Evolutionary conservation across 768 basidiomycete genomes (phyloP), one percentile per base, ranked within the genome.

Genomic region (Favolaschia claudopus): DNA sequence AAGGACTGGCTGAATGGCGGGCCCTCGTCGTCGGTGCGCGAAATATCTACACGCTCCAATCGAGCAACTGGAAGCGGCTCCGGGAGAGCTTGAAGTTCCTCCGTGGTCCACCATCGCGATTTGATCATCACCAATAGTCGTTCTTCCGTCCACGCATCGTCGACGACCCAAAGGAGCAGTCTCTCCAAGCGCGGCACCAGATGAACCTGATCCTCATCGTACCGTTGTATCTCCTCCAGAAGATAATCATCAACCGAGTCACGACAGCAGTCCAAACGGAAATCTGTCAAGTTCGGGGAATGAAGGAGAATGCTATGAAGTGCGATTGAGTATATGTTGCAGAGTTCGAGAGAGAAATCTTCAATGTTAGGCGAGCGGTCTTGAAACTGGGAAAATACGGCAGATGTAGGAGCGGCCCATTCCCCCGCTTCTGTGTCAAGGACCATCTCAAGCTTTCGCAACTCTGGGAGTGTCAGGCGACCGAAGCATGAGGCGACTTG

Each of bases 101-200:
- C 46, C 20, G 39, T 46, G 4, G 45, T 13, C 55, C 55, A 57
- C 55, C 55, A 57, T 6, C 55, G 45, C 10, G 46, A 57, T 5
- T 5, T 36, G 10, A 49, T 14, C 46, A 49, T 47, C 5, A 15
- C 46, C 7, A 25, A 13, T 7, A 57, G 28, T 1, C 3, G 4
- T 22, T 40, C 19, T 29, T 47, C 45, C n/a, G 5, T 20, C 45
- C 28, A 47, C 1, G 7, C 7, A 3, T 46, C 34, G n/a, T 36
- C 12, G 3, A 29, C 36, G 2, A 5, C 3, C 4, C 12, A 5
- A 4, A 56, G 4, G 5, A 5, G n/a, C 7, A 56, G 17, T 3
- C 5, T 9, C 15, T 38, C 2, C 5, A 56, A 36, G 6, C 29
- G 24, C 4, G 54, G 54, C 3, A 28, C 54, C n/a, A 36, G 12